phyloP scores from a whole-genome alignment of 768 basidiomycete species.

The Gymnopilus junonius region DNA sequence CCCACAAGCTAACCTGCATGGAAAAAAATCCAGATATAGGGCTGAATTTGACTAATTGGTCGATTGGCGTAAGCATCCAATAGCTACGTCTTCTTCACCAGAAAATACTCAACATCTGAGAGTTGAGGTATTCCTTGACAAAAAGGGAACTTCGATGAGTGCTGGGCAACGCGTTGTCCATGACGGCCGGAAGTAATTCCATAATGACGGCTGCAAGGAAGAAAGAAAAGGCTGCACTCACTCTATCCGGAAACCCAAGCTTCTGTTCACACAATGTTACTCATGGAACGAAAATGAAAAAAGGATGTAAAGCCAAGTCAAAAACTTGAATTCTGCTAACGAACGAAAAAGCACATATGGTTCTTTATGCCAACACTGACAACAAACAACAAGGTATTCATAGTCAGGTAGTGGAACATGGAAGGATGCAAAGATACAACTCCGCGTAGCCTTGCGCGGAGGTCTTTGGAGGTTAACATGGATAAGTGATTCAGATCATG shows the following conservation, averaged over 20 bases:
- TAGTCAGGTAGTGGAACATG: not conserved
- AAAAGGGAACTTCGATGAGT: not conserved
- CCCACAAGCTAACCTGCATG: not conserved
- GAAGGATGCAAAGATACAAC: not conserved
- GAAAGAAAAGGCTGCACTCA: not conserved
- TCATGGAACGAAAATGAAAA: slow-evolving; percentile 3
- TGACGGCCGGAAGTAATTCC: not conserved
- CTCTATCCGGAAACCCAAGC: not conserved
- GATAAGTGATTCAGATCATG: not conserved
- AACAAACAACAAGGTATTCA: not conserved
- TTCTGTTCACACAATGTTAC: slow-evolving; percentile 3
- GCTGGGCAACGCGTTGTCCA: not conserved
- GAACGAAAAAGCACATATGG: not conserved
- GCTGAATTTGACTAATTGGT: not conserved
- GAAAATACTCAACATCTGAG: not conserved
- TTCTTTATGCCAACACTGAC: not conserved
- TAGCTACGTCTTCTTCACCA: not conserved
- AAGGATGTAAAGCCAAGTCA: not conserved
- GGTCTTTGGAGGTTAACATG: not conserved
- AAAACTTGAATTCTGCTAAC: not conserved
- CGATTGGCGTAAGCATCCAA: not conserved
- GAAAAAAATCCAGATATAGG: not conserved
- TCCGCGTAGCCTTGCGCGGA: not conserved
- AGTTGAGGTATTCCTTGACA: not conserved
- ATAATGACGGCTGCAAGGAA: not conserved